These are phyloP conservation scores for Crinitomyces ghanaensis DNA, from an alignment of 805 yeast species.

Conservation along the genomic window DNA sequence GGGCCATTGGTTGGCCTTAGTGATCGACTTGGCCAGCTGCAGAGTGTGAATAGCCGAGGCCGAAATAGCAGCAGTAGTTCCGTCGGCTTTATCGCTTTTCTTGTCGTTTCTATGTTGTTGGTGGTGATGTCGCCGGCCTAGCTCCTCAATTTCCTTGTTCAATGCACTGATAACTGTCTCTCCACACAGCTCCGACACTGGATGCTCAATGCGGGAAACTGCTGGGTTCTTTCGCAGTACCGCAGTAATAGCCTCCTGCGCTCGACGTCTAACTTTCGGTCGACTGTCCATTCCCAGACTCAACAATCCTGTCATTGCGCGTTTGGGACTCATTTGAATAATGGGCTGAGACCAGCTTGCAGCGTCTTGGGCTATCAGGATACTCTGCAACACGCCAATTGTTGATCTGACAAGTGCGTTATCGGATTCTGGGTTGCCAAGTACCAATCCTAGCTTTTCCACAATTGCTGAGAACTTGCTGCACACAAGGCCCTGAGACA, in stretches of 20 bases:
- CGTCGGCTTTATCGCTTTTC: conserved; percentile 22
- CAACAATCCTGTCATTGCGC: conserved; percentile 69
- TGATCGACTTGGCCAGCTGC: conserved; percentile 62
- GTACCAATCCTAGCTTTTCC: conserved; percentile 67
- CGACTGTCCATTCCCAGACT: conserved; percentile 76
- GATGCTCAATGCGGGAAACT: conserved; percentile 68
- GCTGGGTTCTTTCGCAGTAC: conserved; percentile 60
- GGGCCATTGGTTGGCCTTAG: conserved; percentile 79
- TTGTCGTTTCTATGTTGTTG: conserved; percentile 26
- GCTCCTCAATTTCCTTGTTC: conserved; percentile 31
- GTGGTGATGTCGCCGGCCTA: conserved; percentile 14
- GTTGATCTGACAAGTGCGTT: conserved; percentile 77
- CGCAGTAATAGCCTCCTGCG: conserved; percentile 71
- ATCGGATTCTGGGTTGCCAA: conserved; percentile 55
- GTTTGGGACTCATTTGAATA: conserved; percentile 51
- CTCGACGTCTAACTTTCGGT: conserved; percentile 93
- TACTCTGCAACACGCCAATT: conserved; percentile 72
- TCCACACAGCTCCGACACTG: conserved; percentile 60
- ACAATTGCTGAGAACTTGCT: conserved; percentile 69
- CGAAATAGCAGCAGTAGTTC: conserved; percentile 30
- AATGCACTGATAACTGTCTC: conserved; percentile 53
- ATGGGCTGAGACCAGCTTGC: conserved; percentile 48
- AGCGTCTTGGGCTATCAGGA: conserved; percentile 69
- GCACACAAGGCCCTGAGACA: conserved; percentile 53
- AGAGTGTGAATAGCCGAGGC: conserved; percentile 60